Base-by-base conservation (phyloP, 352 stramenopile species). In the Globisporangium spinosum region DNA sequence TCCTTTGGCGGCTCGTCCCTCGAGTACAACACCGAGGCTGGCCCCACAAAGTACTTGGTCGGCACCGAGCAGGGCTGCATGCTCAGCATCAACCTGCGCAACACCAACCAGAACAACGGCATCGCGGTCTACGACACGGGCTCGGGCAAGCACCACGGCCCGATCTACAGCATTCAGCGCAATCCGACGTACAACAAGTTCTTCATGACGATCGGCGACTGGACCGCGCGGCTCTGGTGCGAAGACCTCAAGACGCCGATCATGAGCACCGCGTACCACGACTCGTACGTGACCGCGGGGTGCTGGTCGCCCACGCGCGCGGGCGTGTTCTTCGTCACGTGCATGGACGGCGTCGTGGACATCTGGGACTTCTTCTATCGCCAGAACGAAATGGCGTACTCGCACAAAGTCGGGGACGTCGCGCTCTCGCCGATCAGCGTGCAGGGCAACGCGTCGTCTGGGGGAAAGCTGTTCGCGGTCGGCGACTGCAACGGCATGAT, bases 141-240 rank as follows among this genome's bases (percentile, higher is more conserved):
- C 45, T 73, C 93, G 13, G 96, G 96, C 38, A 98, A 98, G 71
- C 97, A 99, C 76, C 95, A 98, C 70, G 97, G 95, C 0, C 93
- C 96, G 43, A 98, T 99, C 70, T 98, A 95, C 70, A 89, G 83
- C 47, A 98, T 99, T 73, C 93, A 98, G 76, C 87, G 97, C 27
- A 99, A 99, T 71, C 97, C 97, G 40, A 97, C 88, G n/a, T 93
- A 99, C 73, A 98, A 96, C 77, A 98, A 99, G 73, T 99, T 98
- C 70, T 99, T 99, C 79, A 89, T 99, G 78, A 98, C 95, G 13
- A 93, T 99, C 32, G 97, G 97, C 20, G 97, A 99, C 78, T 99
- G 97, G 97, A 98, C 95, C 15, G 95, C 97, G 56, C 83, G 91
- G 27, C 87, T 99, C 61, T 99, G 97, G 97, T 97, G 93, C 64